Conservation (phyloP, 139 green algal genomes). For the Chlamydomonas sphaeroides region DNA sequence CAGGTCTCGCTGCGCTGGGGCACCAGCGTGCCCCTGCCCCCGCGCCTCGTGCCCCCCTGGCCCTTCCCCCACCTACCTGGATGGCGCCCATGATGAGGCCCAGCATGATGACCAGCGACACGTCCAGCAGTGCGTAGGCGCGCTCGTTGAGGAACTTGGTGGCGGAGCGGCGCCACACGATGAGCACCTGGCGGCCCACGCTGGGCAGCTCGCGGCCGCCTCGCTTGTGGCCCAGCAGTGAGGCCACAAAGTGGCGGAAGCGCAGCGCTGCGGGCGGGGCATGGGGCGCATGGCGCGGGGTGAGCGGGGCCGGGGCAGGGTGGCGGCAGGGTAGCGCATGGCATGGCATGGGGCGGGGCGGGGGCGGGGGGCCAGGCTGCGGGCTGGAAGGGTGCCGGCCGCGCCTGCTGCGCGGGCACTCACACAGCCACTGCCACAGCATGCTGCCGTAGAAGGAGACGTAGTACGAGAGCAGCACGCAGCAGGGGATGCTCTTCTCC, state of each 20-base stretch:
- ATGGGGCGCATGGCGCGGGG: too few species aligned
- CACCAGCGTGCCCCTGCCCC: too few species aligned
- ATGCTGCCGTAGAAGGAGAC: background rate
- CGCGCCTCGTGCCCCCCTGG: too few species aligned
- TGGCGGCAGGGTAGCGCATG: too few species aligned
- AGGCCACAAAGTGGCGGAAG: background rate
- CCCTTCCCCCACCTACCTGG: conserved; percentile 1
- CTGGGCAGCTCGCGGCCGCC: conserved; percentile 17
- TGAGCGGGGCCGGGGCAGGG: too few species aligned
- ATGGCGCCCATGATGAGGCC: conserved; percentile 31
- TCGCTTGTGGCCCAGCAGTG: conserved; percentile 17
- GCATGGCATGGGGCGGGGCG: too few species aligned
- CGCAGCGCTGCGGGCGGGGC: background rate
- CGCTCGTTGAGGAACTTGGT: conserved; percentile 42
- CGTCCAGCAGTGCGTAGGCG: conserved; percentile 25
- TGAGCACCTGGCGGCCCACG: conserved; percentile 1
- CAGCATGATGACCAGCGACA: conserved; percentile 25
- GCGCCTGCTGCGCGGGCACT: background rate
- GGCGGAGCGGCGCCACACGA: conserved; percentile 6
- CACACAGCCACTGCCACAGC: background rate
- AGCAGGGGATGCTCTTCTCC: background rate
- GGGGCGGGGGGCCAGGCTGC: too few species aligned
- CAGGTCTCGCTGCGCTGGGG: too few species aligned
- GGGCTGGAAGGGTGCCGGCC: too few species aligned
- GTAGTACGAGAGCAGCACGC: conserved; percentile 24